These are phyloP conservation scores for Gryganskiella cystojenkinii DNA, from an alignment of 192 early-diverging fungal genomes.

Conservation along the genomic window DNA sequence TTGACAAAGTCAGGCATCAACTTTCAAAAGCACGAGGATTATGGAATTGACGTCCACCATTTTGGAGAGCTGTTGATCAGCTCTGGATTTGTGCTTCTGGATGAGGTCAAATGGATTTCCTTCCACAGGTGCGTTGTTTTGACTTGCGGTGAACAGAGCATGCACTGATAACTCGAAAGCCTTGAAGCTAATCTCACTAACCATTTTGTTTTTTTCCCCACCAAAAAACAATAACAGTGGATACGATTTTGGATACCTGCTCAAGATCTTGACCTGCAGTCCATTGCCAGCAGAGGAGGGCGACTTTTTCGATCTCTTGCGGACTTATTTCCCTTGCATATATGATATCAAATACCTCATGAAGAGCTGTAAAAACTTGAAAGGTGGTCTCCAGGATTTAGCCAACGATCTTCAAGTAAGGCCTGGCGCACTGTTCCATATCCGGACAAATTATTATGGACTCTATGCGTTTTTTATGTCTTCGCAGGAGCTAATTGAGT, in stretches of 20 bases:
- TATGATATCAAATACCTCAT: slow-evolving; percentile 99
- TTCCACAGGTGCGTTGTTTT: slow-evolving; percentile 88
- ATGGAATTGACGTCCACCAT: slow-evolving; percentile 93
- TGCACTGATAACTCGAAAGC: no score
- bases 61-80: slow-evolving; percentile 98
- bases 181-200: background rate
- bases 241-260: slow-evolving; percentile 98
- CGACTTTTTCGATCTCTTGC: slow-evolving; percentile 94
- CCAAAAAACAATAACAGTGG: slow-evolving; percentile 63
- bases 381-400: slow-evolving; percentile 97
- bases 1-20: slow-evolving; percentile 98
- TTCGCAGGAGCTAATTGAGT: no score
- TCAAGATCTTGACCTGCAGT: slow-evolving; percentile 94
- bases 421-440: no score
- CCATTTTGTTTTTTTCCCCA: background rate
- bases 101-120: slow-evolving; percentile 97
- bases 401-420: slow-evolving; percentile 94
- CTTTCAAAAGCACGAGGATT: slow-evolving; percentile 96
- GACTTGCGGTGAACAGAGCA: background rate
- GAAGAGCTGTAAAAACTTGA: slow-evolving; percentile 95
- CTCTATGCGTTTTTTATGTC: background rate
- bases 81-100: slow-evolving; percentile 94
- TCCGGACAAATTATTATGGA: no score
- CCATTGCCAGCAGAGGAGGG: slow-evolving; percentile 92
- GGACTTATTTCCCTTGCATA: slow-evolving; percentile 97